Base-by-base conservation (phyloP, 305 asterid species). In the Salvia sclarea region DNA sequence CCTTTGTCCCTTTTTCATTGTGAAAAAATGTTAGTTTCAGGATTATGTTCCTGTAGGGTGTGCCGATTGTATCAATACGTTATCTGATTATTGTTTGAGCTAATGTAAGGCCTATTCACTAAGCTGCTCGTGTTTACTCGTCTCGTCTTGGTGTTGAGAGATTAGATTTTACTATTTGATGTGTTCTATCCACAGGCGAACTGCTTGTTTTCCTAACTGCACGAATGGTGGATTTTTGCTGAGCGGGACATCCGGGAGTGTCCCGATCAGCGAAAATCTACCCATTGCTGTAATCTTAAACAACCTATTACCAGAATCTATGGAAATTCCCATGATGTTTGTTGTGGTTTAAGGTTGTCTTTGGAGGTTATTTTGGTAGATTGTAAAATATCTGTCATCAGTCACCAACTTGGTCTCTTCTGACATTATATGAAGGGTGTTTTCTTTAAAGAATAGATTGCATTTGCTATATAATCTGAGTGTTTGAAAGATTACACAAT, bases 61-160 rank as follows among this genome's bases (percentile, higher is more conserved):
- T 76, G 76, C 64, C 52, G 66, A 69, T 68, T 75, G 83, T 72
- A 75, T 55, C 68, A 60, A 66, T 58, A 56, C 37, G 16, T 66
- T 68, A 44, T n/a, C 47, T 64, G 70, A 64, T 72, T 73, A 35
- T 73, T 76, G 70, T 49, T 64, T 47, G 56, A 69, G 62, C 47
- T 55, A 8, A 55, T 75, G 64, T 63, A 53, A 47, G 70, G n/a
- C 70, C 33, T 65, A n/a, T 59, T 40, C 6, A n/a, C 33, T 66
- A 50, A 38, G 73, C 20, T 40, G 68, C 31, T 25, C 45, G n/a
- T 6, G 28, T 38, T 25, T 25, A 35, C 13, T 7, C 56, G 5
- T 18, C 17, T 57, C n/a, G n/a, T n/a, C n/a, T n/a, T n/a, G n/a
- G 31, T 17, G 8, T 31, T 64, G 7, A 33, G 35, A 30, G 35